These are phyloP conservation scores for Cadophora malorum DNA, from an alignment of 2,329 filamentous ascomycete species.

Conservation along the genomic window DNA sequence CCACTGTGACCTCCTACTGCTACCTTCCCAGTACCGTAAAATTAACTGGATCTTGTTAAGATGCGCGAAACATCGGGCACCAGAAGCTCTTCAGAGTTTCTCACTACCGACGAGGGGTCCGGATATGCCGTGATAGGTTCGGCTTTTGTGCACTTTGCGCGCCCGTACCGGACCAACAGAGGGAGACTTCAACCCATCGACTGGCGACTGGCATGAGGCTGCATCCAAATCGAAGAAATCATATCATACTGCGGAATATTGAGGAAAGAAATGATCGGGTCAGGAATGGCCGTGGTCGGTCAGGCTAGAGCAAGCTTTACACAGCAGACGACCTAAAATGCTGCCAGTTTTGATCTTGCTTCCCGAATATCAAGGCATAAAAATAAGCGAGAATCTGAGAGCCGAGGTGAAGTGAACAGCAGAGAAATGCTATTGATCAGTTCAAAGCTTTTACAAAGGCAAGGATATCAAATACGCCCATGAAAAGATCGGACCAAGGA, in stretches of 20 bases:
- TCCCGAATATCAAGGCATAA: neutral
- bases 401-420: conserved; percentile 1
- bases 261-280: neutral
- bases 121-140: conserved; percentile 19
- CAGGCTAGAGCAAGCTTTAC: neutral
- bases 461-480: neutral
- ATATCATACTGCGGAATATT: too few relatives aligned
- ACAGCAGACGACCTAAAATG: neutral
- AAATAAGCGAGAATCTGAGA: neutral
- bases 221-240: too few relatives aligned
- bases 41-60: conserved; percentile 3
- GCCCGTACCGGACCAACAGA: neutral
- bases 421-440: neutral
- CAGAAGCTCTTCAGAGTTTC: conserved; percentile 14
- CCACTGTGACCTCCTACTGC: neutral
- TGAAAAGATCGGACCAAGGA: neutral
- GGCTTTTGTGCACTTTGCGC: conserved; percentile 18
- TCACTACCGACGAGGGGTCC: conserved; percentile 34
- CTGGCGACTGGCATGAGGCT: neutral
- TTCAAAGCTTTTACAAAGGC: neutral
- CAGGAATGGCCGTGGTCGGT: neutral
- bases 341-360: neutral
- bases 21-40: conserved; percentile 14
- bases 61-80: conserved; percentile 22
- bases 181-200: neutral